phyloP scores from a whole-genome alignment of 257 asterid species.

The Buddleja alternifolia region DNA sequence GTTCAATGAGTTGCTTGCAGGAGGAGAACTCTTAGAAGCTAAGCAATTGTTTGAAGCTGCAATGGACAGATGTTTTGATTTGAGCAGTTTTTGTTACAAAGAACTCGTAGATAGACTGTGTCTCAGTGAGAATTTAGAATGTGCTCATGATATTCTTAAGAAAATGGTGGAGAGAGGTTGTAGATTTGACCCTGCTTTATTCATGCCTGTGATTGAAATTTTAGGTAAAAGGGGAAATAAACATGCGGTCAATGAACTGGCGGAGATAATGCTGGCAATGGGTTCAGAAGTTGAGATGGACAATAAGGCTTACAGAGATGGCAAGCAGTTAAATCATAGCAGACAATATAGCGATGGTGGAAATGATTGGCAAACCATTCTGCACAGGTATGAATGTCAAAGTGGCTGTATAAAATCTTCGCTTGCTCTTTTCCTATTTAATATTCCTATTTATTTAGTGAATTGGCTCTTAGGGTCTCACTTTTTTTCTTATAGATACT shows the following conservation, averaged over 20 bases:
- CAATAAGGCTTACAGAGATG: slow-evolving; percentile 41
- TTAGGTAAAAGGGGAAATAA: slow-evolving; percentile 61
- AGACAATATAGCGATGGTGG: slow-evolving; percentile 40
- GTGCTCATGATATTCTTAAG: slow-evolving; percentile 57
- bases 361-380: slow-evolving; percentile 69
- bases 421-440: neutral
- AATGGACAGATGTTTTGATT: slow-evolving; percentile 55
- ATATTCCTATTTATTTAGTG: slow-evolving; percentile 13
- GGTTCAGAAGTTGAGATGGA: slow-evolving; percentile 50
- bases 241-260: slow-evolving; percentile 71
- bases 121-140: slow-evolving; percentile 54
- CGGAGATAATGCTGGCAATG: slow-evolving; percentile 74
- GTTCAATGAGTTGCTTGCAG: slow-evolving; percentile 78
- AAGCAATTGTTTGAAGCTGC: slow-evolving; percentile 71
- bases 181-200: slow-evolving; percentile 76
- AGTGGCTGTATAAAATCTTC: slow-evolving; percentile 10
- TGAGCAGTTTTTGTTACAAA: slow-evolving; percentile 62
- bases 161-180: slow-evolving; percentile 68
- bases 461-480: slow-evolving; percentile 12
- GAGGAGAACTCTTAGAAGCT: slow-evolving; percentile 78
- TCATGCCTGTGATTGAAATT: slow-evolving; percentile 85
- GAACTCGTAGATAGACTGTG: slow-evolving; percentile 67
- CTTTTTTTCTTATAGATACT: slow-evolving; percentile 4
- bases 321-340: slow-evolving; percentile 32
- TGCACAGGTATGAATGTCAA: slow-evolving; percentile 60